Evolutionary conservation across 805 yeast species (phyloP).

Genomic region (Kazachstania bromeliacearum): DNA sequence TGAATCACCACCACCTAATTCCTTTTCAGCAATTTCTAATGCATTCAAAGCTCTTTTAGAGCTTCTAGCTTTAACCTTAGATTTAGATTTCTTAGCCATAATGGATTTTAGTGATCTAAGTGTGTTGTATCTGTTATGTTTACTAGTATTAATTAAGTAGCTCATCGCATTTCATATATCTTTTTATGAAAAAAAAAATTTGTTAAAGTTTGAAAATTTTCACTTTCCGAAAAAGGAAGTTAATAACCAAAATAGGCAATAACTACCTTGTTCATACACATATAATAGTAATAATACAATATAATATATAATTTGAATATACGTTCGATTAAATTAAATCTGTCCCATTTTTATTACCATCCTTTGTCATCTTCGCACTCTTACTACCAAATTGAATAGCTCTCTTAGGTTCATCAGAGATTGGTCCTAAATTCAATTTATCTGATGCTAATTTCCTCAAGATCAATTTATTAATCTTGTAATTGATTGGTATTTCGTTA

Average conservation of each 20-base stretch:
- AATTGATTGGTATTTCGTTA: conserved; percentile 39
- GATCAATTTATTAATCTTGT: conserved; percentile 43
- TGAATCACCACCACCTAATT: conserved; percentile 25
- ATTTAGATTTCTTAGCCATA: conserved; percentile 22
- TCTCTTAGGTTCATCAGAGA: conserved; percentile 69
- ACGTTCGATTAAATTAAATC: conserved; percentile 30
- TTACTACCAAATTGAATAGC: conserved; percentile 97
- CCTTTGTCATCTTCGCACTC: conserved; percentile 84
- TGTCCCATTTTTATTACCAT: conserved; percentile 70
- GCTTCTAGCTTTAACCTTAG: conserved; percentile 23
- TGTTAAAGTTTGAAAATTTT: neutral
- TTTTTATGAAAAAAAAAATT: conserved; percentile 1
- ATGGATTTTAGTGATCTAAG: neutral
- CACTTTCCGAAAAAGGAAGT: neutral
- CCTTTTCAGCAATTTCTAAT: conserved; percentile 40
- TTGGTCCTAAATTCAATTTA: conserved; percentile 41
- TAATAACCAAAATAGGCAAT: too few relatives aligned
- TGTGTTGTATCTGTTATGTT: too few relatives aligned
- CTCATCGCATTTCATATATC: conserved; percentile 8
- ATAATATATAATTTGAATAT: neutral
- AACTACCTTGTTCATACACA: too few relatives aligned
- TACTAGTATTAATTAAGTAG: neutral
- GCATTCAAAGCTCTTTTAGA: conserved; percentile 39
- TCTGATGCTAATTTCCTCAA: conserved; percentile 52
- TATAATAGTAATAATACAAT: too few relatives aligned